phyloP scores from a whole-genome alignment of 176 grass and related monocot genomes.

The Eremochloa ophiuroides region DNA sequence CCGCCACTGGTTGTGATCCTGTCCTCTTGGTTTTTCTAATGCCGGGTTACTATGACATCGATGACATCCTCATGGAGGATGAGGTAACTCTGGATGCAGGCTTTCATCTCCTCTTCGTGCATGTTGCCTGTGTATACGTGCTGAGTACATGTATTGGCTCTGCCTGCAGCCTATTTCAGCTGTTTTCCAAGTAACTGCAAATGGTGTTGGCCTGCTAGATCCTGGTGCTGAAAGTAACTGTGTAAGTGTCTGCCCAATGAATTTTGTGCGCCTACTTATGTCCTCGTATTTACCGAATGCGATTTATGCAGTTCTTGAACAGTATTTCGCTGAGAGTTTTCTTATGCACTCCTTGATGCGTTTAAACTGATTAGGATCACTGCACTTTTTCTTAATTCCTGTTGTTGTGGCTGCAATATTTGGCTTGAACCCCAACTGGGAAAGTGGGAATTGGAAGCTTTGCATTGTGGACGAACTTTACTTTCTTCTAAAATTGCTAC shows the following conservation, averaged over 20 bases:
- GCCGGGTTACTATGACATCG: conserved; percentile 60
- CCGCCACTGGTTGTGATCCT: neutral
- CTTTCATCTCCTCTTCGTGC: neutral
- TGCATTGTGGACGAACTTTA: neutral
- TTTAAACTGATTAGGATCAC: neutral
- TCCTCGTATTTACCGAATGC: neutral
- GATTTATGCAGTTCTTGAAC: neutral
- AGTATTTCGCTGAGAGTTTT: neutral
- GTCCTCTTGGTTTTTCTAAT: conserved; percentile 16
- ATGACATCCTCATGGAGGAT: conserved; percentile 87
- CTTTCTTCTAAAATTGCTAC: neutral
- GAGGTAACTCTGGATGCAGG: conserved; percentile 35
- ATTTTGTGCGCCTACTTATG: neutral
- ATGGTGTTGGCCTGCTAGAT: conserved; percentile 77
- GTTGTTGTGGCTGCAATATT: neutral
- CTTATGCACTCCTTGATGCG: neutral
- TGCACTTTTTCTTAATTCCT: neutral
- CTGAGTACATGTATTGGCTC: neutral
- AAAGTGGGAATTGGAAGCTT: neutral
- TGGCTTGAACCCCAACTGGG: neutral
- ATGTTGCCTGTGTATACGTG: neutral
- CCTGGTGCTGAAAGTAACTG: conserved; percentile 66
- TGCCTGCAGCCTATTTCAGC: conserved; percentile 50
- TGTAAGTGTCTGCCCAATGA: conserved; percentile 35
- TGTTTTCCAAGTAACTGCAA: conserved; percentile 76